phyloP scores from a whole-genome alignment of 495 filamentous ascomycete genomes.

The Lepidopterella palustris region DNA sequence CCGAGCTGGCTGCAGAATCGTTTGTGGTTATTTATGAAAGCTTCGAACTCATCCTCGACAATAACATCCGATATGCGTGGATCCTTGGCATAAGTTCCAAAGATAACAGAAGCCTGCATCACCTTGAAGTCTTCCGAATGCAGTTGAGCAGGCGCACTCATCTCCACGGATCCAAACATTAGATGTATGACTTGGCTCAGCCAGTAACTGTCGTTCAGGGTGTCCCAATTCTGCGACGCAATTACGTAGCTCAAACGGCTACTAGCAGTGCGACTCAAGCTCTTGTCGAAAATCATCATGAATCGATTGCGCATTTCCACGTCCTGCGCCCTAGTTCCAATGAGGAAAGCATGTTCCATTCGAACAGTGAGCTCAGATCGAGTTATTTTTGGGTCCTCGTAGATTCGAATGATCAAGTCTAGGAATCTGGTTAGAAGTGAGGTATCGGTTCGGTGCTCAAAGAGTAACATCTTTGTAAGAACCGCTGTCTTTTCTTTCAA shows the following conservation, averaged over 20 bases:
- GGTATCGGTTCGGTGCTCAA: conserved; percentile 75
- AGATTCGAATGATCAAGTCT: conserved; percentile 92
- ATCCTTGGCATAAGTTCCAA: conserved; percentile 64
- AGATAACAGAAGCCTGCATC: conserved; percentile 62
- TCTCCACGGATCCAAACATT: conserved; percentile 82
- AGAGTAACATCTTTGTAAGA: conserved; percentile 92
- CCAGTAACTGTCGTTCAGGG: conserved; percentile 90
- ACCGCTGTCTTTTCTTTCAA: conserved; percentile 98
- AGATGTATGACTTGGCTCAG: conserved; percentile 88
- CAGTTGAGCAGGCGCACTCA: conserved; percentile 66
- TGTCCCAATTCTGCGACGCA: conserved; percentile 95
- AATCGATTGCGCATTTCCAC: conserved; percentile 96
- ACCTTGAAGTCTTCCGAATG: conserved; percentile 77
- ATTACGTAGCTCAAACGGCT: conserved; percentile 82
- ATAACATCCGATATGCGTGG: conserved; percentile 63
- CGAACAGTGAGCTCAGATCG: conserved; percentile 92
- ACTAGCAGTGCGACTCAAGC: conserved; percentile 78
- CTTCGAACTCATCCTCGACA: conserved; percentile 72
- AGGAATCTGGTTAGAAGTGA: conserved; percentile 86
- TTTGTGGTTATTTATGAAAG: conserved; percentile 66
- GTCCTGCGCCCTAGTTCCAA: conserved; percentile 88
- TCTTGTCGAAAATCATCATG: conserved; percentile 88
- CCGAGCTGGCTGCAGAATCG: conserved; percentile 77
- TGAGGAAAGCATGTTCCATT: conserved; percentile 94
- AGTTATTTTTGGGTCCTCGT: conserved; percentile 92